Base-by-base conservation (phyloP, 1,284 basidiomycete genomes). In the Tilletiaria anomala region DNA sequence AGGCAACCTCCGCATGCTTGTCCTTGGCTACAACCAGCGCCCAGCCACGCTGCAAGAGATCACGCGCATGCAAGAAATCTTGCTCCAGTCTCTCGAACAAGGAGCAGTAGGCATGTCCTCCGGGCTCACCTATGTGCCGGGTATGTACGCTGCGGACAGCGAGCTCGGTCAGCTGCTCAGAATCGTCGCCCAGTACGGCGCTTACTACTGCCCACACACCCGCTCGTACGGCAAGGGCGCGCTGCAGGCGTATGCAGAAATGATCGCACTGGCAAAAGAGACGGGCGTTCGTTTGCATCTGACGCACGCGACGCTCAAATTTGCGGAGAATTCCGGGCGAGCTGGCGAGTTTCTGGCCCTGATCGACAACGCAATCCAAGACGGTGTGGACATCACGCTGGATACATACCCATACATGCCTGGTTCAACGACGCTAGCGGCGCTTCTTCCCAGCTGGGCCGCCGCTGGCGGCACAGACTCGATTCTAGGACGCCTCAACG, bases 321-420 rank as follows among this genome's bases (percentile, higher is more conserved):
- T 68, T 42, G 32, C 51, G 19, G 63, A 66, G 31, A 69, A 69
- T 55, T 50, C 51, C 17, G 61, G 60, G 18, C 46, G 52, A 34
- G 67, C 65, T 4, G 49, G 46, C 1, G 47, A 58, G 35, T 56
- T 69, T 6, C 19, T 68, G 5, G 35, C 37, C 4, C 51, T 63
- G 46, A 58, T 69, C 22, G 64, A 68, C 43, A 11, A 40, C 16
- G 43, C 61, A 6, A 40, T 51, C 15, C 18, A 32, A 2, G 32
- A 38, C 5, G 67, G 66, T 10, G 50, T 49, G 3, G 61, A 67
- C 34, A 46, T 69, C 33, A 56, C 53, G 0, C 54, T 69, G 33
- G 68, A 69, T 43, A 67, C 67, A 3, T 69, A 69, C 40, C 68
- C 68, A 2, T 69, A 69, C 39, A 40, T 68, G 8, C 63, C 68